phyloP scores from a whole-genome alignment of 2,329 filamentous ascomycete species.

The Tolypocladium ovalisporum region DNA sequence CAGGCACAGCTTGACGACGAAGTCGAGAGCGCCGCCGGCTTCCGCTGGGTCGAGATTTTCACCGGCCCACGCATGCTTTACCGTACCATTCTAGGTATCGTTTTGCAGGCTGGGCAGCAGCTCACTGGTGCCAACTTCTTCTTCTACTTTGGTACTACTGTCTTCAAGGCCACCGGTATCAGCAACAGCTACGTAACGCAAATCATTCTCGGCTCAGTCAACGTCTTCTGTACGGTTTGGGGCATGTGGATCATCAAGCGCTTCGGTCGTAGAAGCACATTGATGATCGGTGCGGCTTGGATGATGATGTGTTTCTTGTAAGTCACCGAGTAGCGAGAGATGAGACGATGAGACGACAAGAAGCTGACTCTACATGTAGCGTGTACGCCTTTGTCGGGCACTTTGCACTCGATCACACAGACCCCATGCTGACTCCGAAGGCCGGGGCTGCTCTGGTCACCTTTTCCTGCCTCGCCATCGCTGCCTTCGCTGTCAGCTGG shows the following conservation, averaged over 20 bases:
- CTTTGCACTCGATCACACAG: constrained; percentile 27
- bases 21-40: constrained; percentile 30
- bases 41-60: constrained; percentile 49
- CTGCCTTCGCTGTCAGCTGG: constrained; percentile 58
- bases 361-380: constrained; percentile 6
- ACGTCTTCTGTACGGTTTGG: constrained; percentile 53
- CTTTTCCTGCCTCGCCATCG: constrained; percentile 60
- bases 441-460: constrained; percentile 52
- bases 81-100: constrained; percentile 50
- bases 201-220: constrained; percentile 57
- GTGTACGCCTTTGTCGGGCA: constrained; percentile 39
- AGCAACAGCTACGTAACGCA: constrained; percentile 55
- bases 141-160: constrained; percentile 56
- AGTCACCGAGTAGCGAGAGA: neutral
- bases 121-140: constrained; percentile 59
- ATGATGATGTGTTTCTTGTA: constrained; percentile 42
- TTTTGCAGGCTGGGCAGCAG: constrained; percentile 55
- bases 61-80: constrained; percentile 57
- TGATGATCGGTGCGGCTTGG: constrained; percentile 54
- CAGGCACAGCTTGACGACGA: constrained; percentile 38
- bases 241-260: constrained; percentile 57
- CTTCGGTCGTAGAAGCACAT: constrained; percentile 49
- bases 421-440: constrained; percentile 32
- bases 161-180: constrained; percentile 56
- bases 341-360: neutral